Evolutionary conservation across 1,284 basidiomycete genomes (phyloP), one percentile per base, ranked within the genome.

Genomic region (Rhodotorula sp.): DNA sequence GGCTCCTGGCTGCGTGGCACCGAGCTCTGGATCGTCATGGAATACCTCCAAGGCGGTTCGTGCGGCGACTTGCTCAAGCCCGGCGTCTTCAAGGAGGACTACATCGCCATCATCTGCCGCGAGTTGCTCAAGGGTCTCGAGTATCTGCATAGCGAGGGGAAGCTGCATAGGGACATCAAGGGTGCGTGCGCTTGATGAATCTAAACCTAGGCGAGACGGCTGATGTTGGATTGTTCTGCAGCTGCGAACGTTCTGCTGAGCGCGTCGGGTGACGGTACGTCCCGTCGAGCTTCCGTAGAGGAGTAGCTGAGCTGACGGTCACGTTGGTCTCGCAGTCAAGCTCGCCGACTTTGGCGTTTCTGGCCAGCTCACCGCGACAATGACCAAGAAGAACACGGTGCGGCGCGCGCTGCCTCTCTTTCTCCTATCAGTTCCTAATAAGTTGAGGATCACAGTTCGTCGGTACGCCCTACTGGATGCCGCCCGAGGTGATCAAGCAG

Each of bases 11-110:
- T 74, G 8, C 58, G 70, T 10, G 70, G 69, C 2, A 68, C 92
- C 10, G 89, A 94, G 79, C 84, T 99, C 39, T 98, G 95, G 95
- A 98, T 99, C 78, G 91, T 98, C 74, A 99, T 99, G 95, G 96
- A 99, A 88, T 98, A 84, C 74, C 85, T 84, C 74, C 82, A 82
- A 1, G 85, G 85, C 44, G 85, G 84, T 29, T 70, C 67, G 24
- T 73, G 70, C 59, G 71, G 71, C 29, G 74, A 75, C 82, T 60
- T 85, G 83, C 74, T 81, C 80, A 98, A 98, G 83, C 92, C 94
- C 4, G 96, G 96, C 9, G 88, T 92, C 1, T 96, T 99, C 81
- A 86, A 91, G 73, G 95, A 99, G 83, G 96, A 98, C 79, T 97
- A 99, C 80, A 98, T 99, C 77, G 95, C 95, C 19, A 98, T 98